Base-by-base conservation (phyloP, 1,284 basidiomycete species). In the Ustilago hordei region DNA sequence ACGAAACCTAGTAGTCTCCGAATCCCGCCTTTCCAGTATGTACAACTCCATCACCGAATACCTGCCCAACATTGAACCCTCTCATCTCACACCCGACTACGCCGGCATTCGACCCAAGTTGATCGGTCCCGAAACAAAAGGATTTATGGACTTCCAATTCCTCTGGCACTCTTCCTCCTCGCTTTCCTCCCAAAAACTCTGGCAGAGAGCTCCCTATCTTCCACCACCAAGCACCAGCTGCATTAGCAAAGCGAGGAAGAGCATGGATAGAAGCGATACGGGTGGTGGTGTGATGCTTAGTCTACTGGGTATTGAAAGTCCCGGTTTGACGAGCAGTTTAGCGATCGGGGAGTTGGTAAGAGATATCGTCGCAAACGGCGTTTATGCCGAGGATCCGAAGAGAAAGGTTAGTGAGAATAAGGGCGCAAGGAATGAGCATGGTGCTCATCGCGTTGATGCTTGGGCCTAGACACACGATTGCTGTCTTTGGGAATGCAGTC, bases 81-180 rank as follows among this genome's bases (percentile, higher is more conserved):
- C 91, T 8, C 91, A 91, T 0, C 88, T 99, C 60, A 88, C 90
- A 69, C 92, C 94, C 2, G 95, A 97, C 86, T 98, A 98, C 85
- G 91, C 92, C 28, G 96, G 96, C 2, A 91, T 99, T 75, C 89
- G 96, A 64, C 95, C 96, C 4, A 98, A 98, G 86, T 88, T 98
- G 15, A 90, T 91, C 6, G 90, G 91, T 1, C 93, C 93, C 1
- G 88, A 89, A 12, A 89, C 68, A 7, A 64, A 89, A 6, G 91
- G 91, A 1, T 96, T 98, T 85, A 91, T 92, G 75, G 96, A 99
- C 85, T 98, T 98, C 69, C 79, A 86, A 38, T 86, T 90, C 38
- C 65, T 85, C 41, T 82, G 77, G 74, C 84, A 86, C 68, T 64
- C 67, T 23, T 80, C 79, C 34, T 60, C 61, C 38, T 56, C 68